Conservation (phyloP, 495 filamentous ascomycete species). For the Podospora appendiculata region DNA sequence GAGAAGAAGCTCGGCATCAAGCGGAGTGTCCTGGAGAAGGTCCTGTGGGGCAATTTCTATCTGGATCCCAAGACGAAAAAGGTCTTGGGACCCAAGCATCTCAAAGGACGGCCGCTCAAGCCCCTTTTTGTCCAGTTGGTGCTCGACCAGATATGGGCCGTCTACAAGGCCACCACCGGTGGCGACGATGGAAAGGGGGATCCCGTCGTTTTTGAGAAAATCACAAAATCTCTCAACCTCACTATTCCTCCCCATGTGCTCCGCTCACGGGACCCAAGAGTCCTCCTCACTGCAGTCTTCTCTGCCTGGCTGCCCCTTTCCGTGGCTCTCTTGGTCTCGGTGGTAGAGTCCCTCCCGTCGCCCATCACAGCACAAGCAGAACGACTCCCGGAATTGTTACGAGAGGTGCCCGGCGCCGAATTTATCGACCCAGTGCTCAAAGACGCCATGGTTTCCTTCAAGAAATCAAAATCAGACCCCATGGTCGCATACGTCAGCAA, state of each 20-base stretch:
- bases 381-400: slow-evolving; percentile 69
- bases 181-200: slow-evolving; percentile 80
- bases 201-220: slow-evolving; percentile 77
- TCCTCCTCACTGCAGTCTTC: slow-evolving; percentile 80
- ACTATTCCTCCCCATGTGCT: slow-evolving; percentile 76
- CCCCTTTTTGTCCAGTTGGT: slow-evolving; percentile 98
- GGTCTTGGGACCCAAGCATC: slow-evolving; percentile 81
- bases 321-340: slow-evolving; percentile 84
- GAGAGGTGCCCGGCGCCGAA: slow-evolving; percentile 69
- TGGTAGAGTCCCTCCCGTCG: slow-evolving; percentile 86
- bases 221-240: slow-evolving; percentile 83
- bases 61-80: slow-evolving; percentile 95
- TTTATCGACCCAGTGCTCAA: slow-evolving; percentile 60
- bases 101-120: slow-evolving; percentile 84
- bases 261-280: slow-evolving; percentile 73
- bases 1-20: slow-evolving; percentile 98
- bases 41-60: slow-evolving; percentile 96
- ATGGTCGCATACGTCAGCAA: slow-evolving; percentile 96
- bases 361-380: slow-evolving; percentile 77
- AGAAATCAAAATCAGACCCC: slow-evolving; percentile 57
- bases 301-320: slow-evolving; percentile 88
- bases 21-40: slow-evolving; percentile 80
- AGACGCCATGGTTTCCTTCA: slow-evolving; percentile 75
- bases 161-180: slow-evolving; percentile 84
- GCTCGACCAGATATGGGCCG: slow-evolving; percentile 93